Evolutionary conservation across 2,329 filamentous ascomycete species (phyloP), one percentile per base, ranked within the genome.

Genomic region (Sclerotinia glacialis): DNA sequence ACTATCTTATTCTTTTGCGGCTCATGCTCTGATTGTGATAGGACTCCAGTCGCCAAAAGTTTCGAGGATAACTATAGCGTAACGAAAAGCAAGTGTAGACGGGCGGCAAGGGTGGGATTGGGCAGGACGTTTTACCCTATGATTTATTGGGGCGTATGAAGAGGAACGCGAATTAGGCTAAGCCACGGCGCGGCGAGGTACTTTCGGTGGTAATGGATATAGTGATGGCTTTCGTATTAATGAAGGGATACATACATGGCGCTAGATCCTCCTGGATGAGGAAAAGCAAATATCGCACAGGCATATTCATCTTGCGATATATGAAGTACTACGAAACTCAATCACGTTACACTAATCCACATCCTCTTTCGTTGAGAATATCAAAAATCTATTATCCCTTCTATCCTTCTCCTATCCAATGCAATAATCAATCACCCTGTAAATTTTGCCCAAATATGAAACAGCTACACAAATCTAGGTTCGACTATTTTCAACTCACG

Each of bases 1-100:
- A 26, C 58, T 61, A 40, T 31, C 37, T 49, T 49, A 11, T 61
- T 61, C 58, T 26, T 61, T 61, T 61, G 58, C 31, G 28, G 58
- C 58, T 49, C 40, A 61, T 61, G 31, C 58, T 49, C 58, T 37
- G 58, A 49, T 26, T 14, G 8, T 61, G 28, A 49, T 61, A 61
- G 58, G 58, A 49, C 14, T 31, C 14, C 40, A 34, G 49, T 61
- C 31, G 31, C n/a, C 31, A 61, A 49, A 26, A 11, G 14, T 37
- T n/a, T 49, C 58, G 58, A 61, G 16, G n/a, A 37, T 23, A 18
- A 58, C 28, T 34, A n/a, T 21, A 23, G 34, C 16, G 52, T 40
- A 16, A 23, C 9, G 11, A 7, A 55, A 55, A 55, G 21, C 28
- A 37, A 61, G 14, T 49, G 8, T 21, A 26, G 7, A 12, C 37